A percentile compares a stretch with the other conserved stretches of the same genome.
Conservation (phyloP, 768 basidiomycete genomes). For the Leccinellum rugosiceps region DNA sequence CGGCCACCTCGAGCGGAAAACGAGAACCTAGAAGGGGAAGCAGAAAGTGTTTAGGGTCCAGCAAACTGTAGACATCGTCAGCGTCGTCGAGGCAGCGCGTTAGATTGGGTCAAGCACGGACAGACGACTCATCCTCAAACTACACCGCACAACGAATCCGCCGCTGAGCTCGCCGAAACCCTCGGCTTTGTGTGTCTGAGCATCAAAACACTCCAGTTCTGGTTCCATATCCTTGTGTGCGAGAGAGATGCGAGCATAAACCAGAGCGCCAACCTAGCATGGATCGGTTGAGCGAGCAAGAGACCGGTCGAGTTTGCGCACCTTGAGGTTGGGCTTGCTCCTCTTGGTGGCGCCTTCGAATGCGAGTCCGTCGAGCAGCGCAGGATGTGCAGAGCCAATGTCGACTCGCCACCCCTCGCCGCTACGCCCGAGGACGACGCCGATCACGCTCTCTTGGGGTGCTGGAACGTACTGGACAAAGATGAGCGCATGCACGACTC, state of each 20-base stretch:
- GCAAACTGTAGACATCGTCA: constrained; percentile 46
- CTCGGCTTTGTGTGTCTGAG: constrained; percentile 86
- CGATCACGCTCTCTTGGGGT: constrained; percentile 85
- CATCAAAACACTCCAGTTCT: constrained; percentile 94
- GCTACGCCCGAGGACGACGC: constrained; percentile 71
- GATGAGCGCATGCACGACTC: background rate
- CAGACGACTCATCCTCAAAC: constrained; percentile 84
- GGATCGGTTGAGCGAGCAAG: constrained; percentile 5
- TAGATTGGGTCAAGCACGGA: constrained; percentile 37
- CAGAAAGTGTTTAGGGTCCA: constrained; percentile 80
- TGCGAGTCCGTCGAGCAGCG: constrained; percentile 83
- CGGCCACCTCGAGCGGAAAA: constrained; percentile 85
- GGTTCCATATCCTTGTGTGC: constrained; percentile 99
- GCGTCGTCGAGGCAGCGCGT: background rate
- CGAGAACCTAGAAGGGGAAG: constrained; percentile 74
- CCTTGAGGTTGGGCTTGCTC: constrained; percentile 92
- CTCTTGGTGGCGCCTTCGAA: constrained; percentile 97
- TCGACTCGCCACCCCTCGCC: constrained; percentile 94
- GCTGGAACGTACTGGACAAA: constrained; percentile 81
- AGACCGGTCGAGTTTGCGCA: constrained; percentile 25
- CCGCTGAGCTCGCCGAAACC: constrained; percentile 93
- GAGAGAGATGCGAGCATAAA: constrained; percentile 90
- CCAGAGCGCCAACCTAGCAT: constrained; percentile 76
- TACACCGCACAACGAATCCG: constrained; percentile 79
- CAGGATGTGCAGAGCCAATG: constrained; percentile 85